Evolutionary conservation across 2,329 filamentous ascomycete genomes (phyloP).

Genomic region (Volutella citrinella): DNA sequence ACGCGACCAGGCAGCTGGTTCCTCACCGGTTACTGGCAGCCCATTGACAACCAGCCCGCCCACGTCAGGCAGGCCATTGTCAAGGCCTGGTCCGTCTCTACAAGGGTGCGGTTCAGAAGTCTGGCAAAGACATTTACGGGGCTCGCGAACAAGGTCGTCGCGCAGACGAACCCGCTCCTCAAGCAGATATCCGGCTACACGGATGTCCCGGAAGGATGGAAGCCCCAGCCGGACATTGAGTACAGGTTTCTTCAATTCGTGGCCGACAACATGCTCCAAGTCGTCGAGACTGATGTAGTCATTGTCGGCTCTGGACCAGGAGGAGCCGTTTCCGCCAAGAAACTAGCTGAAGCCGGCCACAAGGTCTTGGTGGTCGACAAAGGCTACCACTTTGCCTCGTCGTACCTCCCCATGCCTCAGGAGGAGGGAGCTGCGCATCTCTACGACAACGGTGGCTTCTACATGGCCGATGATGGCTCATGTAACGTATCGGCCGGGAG

Average conservation of each 20-base stretch:
- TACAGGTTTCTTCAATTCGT: slow-evolving; percentile 62
- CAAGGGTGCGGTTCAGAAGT: slow-evolving; percentile 51
- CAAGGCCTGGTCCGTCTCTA: slow-evolving; percentile 58
- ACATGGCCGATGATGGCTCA: slow-evolving; percentile 53
- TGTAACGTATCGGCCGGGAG: slow-evolving; percentile 65
- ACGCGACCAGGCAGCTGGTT: slow-evolving; percentile 61
- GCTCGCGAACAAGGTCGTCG: slow-evolving; percentile 53
- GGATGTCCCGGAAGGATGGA: slow-evolving; percentile 50
- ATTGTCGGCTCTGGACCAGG: slow-evolving; percentile 87
- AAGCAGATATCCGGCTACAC: slow-evolving; percentile 55
- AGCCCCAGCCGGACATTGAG: slow-evolving; percentile 47
- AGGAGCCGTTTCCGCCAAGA: slow-evolving; percentile 77
- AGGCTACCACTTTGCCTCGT: slow-evolving; percentile 70
- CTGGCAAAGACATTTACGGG: slow-evolving; percentile 55
- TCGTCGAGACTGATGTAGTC: slow-evolving; percentile 75
- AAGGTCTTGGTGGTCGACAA: slow-evolving; percentile 81
- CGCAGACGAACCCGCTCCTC: slow-evolving; percentile 54
- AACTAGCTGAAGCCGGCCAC: slow-evolving; percentile 72
- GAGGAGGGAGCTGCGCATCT: slow-evolving; percentile 58
- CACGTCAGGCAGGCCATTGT: slow-evolving; percentile 60
- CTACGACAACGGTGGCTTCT: slow-evolving; percentile 64
- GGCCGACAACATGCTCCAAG: slow-evolving; percentile 42
- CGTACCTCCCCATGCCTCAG: slow-evolving; percentile 72
- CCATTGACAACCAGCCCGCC: slow-evolving; percentile 59
- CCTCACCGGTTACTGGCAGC: slow-evolving; percentile 64